These are phyloP conservation scores for Pseudozyma flocculosa DNA, from an alignment of 1,284 basidiomycete species.

Conservation along the genomic window DNA sequence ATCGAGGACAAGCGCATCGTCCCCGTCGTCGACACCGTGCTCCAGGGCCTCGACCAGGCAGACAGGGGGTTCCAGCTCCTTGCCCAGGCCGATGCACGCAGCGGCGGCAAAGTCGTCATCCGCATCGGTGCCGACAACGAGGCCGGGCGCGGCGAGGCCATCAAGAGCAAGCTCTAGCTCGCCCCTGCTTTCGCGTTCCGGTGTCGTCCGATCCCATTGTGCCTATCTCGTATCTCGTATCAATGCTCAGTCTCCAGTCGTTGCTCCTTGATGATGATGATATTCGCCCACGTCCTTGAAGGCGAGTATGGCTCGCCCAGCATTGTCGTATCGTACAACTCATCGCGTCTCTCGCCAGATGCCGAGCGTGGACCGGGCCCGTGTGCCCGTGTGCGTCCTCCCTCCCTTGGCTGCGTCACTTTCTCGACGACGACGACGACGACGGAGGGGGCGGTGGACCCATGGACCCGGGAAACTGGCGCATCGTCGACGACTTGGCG, in stretches of 20 bases:
- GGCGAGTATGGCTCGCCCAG: too few relatives aligned
- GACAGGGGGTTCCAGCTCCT: constrained; percentile 69
- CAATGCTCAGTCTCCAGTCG: too few relatives aligned
- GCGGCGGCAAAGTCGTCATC: constrained; percentile 52
- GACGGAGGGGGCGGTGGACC: constrained; percentile 17
- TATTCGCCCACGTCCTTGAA: too few relatives aligned
- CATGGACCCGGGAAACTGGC: constrained; percentile 18
- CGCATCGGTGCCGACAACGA: constrained; percentile 5
- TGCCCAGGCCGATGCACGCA: constrained; percentile 45
- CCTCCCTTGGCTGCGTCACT: too few relatives aligned
- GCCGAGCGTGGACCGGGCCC: too few relatives aligned
- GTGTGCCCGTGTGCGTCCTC: too few relatives aligned
- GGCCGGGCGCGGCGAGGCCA: neutral
- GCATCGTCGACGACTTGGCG: constrained; percentile 1
- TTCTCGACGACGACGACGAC: constrained; percentile 3
- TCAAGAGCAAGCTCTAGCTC: constrained; percentile 19
- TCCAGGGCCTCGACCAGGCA: constrained; percentile 70
- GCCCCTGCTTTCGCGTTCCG: too few relatives aligned
- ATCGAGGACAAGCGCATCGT: constrained; percentile 67
- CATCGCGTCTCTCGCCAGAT: too few relatives aligned
- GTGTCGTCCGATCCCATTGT: too few relatives aligned
- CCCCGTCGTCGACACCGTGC: constrained; percentile 72
- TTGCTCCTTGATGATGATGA: too few relatives aligned
- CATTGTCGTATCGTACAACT: too few relatives aligned
- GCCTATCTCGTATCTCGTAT: neutral